Base-by-base conservation (phyloP, 345 rosid genomes). In the Ceriops decandra region DNA sequence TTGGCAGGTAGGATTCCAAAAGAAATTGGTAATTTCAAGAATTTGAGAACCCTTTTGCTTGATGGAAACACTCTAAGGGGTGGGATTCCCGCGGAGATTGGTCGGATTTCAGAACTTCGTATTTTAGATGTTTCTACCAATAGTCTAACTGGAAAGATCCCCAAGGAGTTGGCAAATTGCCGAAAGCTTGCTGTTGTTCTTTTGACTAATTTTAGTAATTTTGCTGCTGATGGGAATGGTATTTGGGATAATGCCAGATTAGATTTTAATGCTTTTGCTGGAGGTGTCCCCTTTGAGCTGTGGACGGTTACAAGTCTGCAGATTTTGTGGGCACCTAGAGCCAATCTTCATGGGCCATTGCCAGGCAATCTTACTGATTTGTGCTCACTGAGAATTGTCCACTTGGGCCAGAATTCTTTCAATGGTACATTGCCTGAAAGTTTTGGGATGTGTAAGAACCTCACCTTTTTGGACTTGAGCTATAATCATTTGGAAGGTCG, bases 241-340 rank as follows among this genome's bases (percentile, higher is more conserved):
- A 66, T 33, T 22, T 35, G 24, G 69, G 75, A 73, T 57, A 75
- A 76, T 64, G 61, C 32, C 36, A 72, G 77, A 33, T 78, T 82
- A 58, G 92, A 87, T 57, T 87, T 87, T 80, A 87, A 81, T 68
- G 89, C 89, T 46, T 87, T 87, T 66, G 81, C 76, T 2, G 82
- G 81, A 15, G 80, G 73, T 5, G 21, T 87, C 51, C 88, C 92
- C 31, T 52, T 31, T 22, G 82, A 82, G 69, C 59, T 87, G 60
- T 54, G 78, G 60, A 61, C 56, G 66, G 81, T 80, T 38, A 74
- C 79, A 15, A 74, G 72, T 47, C 58, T 87, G 67, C 81, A 84
- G 86, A 74, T 87, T 65, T 67, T 87, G 66, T 85, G 89, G 92
- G 92, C 88, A n/a, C 92, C 92, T 1, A 80, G 92, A 57, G 89